phyloP scores from a whole-genome alignment of 371 early-diverging fungal genomes.

The Ordospora colligata region DNA sequence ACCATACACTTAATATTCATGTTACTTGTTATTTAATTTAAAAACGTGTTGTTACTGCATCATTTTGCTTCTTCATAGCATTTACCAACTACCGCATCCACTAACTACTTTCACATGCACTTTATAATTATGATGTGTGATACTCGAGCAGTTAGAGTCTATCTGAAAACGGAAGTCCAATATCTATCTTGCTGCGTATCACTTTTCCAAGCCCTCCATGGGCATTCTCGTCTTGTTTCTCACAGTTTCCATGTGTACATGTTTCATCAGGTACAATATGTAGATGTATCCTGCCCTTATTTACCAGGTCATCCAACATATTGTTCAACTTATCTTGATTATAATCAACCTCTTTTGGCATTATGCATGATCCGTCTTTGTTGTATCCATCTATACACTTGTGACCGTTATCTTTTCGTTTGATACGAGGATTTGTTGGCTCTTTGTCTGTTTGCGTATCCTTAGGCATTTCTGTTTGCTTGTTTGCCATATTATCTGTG shows the following conservation, averaged over 20 bases:
- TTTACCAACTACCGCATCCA: too few relatives aligned
- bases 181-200: neutral
- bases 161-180: conserved; percentile 8
- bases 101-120: too few relatives aligned
- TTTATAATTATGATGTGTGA: too few relatives aligned
- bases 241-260: neutral
- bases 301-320: neutral
- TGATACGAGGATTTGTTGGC: too few relatives aligned
- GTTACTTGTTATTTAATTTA: too few relatives aligned
- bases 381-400: neutral
- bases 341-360: neutral
- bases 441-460: too few relatives aligned
- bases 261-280: neutral
- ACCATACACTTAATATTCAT: too few relatives aligned
- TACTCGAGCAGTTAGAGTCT: neutral
- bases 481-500: neutral
- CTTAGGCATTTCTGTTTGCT: too few relatives aligned
- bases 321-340: neutral
- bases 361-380: neutral
- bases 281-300: neutral
- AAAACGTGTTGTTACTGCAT: too few relatives aligned
- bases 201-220: neutral
- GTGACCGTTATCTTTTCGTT: neutral
- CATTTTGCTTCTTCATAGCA: too few relatives aligned
- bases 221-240: neutral